These are phyloP conservation scores for Phytophthora hybrid DNA, from an alignment of 352 stramenopile species.

Conservation along the genomic window DNA sequence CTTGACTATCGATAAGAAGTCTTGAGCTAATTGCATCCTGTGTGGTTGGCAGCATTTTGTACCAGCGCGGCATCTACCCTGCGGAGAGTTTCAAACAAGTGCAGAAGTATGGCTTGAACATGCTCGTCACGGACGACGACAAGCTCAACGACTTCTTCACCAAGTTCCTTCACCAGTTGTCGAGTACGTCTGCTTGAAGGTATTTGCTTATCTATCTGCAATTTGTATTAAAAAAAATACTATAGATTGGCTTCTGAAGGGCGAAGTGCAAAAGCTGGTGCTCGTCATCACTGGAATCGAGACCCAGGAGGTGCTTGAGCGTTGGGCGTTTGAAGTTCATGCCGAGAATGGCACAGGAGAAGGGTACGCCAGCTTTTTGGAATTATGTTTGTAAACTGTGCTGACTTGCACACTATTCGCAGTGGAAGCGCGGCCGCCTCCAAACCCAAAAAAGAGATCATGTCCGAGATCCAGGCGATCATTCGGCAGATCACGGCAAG, in stretches of 20 bases:
- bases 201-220: neutral
- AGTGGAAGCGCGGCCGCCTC: slow-evolving; percentile 39
- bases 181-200: slow-evolving; percentile 50
- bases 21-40: slow-evolving; percentile 12
- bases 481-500: slow-evolving; percentile 99
- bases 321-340: slow-evolving; percentile 99
- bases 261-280: slow-evolving; percentile 97
- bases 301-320: slow-evolving; percentile 96
- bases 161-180: slow-evolving; percentile 93
- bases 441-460: slow-evolving; percentile 95
- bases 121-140: slow-evolving; percentile 98
- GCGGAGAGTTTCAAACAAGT: slow-evolving; percentile 98
- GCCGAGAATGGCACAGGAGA: slow-evolving; percentile 57
- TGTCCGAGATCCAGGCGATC: slow-evolving; percentile 99
- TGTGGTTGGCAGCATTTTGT: slow-evolving; percentile 86
- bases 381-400: neutral
- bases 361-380: slow-evolving; percentile 37
- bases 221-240: neutral
- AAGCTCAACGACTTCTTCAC: slow-evolving; percentile 96
- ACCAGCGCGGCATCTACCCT: slow-evolving; percentile 98
- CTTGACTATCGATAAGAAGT: neutral
- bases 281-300: slow-evolving; percentile 98
- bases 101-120: slow-evolving; percentile 98
- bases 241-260: slow-evolving; percentile 94
- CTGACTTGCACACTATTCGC: slow-evolving; percentile 2